Conservation (phyloP, 2,329 filamentous ascomycete genomes). For the Arthrobotrys conoides region DNA sequence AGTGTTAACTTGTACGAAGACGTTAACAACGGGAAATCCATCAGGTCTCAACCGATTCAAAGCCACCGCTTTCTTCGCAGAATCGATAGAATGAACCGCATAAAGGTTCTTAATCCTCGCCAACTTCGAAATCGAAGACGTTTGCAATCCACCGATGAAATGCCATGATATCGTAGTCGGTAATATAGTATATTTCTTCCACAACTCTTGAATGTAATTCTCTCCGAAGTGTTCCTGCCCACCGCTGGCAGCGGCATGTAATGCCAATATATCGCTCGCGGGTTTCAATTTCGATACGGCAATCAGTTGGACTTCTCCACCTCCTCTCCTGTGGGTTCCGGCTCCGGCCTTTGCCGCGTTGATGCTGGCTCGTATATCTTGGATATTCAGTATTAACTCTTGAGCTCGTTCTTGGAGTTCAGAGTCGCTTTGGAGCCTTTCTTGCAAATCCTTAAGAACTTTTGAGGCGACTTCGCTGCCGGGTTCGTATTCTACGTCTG, state of each 20-base stretch:
- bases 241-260: conserved; percentile 74
- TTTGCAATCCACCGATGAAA: conserved; percentile 95
- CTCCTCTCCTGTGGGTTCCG: conserved; percentile 16
- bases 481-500: conserved; percentile 43
- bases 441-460: conserved; percentile 13
- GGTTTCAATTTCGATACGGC: conserved; percentile 98
- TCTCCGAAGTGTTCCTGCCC: conserved; percentile 91
- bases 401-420: conserved; percentile 31
- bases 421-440: conserved; percentile 19
- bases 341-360: conserved; percentile 9
- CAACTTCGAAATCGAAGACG: conserved; percentile 90
- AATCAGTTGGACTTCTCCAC: conserved; percentile 73
- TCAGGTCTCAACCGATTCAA: conserved; percentile 80
- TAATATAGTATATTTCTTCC: conserved; percentile 85
- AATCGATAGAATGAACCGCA: conserved; percentile 92
- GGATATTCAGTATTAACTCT: conserved; percentile 37
- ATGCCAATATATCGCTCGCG: conserved; percentile 86
- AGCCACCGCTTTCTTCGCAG: conserved; percentile 85
- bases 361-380: conserved; percentile 39
- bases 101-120: conserved; percentile 90
- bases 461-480: conserved; percentile 22
- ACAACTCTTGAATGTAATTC: conserved; percentile 93
- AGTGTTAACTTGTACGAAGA: conserved; percentile 97
- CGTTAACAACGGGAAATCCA: conserved; percentile 71
- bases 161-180: conserved; percentile 88